Percentiles rank a stretch among this genome's conserved stretches.
Conservation (phyloP, 805 yeast species). For the Cyberlindnera petersonii region DNA sequence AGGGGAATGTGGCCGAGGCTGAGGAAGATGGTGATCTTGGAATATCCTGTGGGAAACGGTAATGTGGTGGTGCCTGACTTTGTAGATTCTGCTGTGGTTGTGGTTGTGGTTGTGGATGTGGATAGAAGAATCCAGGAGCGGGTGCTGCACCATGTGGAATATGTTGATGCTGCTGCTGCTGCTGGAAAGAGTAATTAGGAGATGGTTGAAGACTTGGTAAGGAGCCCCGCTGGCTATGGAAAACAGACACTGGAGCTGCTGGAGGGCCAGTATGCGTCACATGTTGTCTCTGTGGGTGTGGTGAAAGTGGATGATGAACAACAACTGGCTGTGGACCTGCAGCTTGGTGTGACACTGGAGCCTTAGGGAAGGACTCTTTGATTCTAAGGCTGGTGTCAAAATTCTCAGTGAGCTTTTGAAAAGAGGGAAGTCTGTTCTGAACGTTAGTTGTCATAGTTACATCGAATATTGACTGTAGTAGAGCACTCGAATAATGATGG, state of each 20-base stretch:
- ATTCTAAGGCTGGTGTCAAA: constrained; percentile 8
- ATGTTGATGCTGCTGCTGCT: not conserved
- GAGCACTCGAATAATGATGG: no score
- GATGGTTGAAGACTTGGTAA: not conserved
- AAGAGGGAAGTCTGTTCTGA: constrained; percentile 25
- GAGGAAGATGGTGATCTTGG: no score
- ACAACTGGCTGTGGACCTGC: not conserved
- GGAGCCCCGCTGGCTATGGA: not conserved
- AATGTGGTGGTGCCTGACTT: constrained; percentile 2
- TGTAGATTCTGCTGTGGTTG: no score
- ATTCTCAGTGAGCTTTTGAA: constrained; percentile 22
- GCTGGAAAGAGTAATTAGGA: not conserved
- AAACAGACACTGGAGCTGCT: not conserved
- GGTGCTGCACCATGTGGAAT: no score
- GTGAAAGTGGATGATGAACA: not conserved
- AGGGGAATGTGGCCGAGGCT: no score
- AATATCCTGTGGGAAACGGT: not conserved
- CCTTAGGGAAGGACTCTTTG: constrained; percentile 6
- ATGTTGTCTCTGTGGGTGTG: not conserved
- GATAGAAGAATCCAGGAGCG: no score
- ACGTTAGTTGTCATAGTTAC: constrained; percentile 14
- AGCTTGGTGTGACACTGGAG: constrained; percentile 1
- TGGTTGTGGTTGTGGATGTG: no score
- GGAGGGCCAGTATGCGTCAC: no score
- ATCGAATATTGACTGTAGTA: no score